Evolutionary conservation across 805 yeast genomes (phyloP), one percentile per base, ranked within the genome.

Genomic region (Saturnispora serradocipensis): DNA sequence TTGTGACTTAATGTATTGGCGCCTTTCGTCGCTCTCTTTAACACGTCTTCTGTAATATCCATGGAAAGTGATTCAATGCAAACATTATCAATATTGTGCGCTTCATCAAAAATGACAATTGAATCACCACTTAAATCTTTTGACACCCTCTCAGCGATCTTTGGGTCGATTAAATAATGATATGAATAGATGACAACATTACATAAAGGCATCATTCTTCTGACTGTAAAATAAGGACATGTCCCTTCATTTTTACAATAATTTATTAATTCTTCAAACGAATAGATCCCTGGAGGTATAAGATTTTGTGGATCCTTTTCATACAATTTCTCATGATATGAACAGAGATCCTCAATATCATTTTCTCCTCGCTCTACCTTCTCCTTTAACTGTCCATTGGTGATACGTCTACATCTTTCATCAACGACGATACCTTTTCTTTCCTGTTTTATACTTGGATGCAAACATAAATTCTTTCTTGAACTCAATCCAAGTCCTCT

Each of bases 11-110:
- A 72, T 45, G 86, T 77, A 57, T 77, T 77, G 0, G 96, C 96
- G 57, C 98, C 98, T 57, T 83, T 76, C 1, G 96, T 76, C 0
- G 99, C 99, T 58, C 82, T 74, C 60, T 89, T 84, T 54, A 93
- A 69, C 8, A 88, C 80, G 58, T 91, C 97, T 59, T 89, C 96
- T 0, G 97, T 93, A 56, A 93, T 71, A 64, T 93, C 98, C 46
- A 93, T 75, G 5, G 97, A 88, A 42, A 93, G 68, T 0, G 98
- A 87, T 67, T 93, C 99, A 53, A 93, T 93, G 72, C 99, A 93
- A 52, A 93, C 99, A 73, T 93, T 93, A 74, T 93, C 99, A 52
- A 93, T 93, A 69, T 93, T 93, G 67, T 93, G 99, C 46, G 99
- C 99, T 71, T 93, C 99, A 70, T 93, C 99, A 64, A 93, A 93